Evolutionary conservation across 2,329 filamentous ascomycete species (phyloP), one percentile per base, ranked within the genome.

Genomic region (Ophioceras dolichostomum): DNA sequence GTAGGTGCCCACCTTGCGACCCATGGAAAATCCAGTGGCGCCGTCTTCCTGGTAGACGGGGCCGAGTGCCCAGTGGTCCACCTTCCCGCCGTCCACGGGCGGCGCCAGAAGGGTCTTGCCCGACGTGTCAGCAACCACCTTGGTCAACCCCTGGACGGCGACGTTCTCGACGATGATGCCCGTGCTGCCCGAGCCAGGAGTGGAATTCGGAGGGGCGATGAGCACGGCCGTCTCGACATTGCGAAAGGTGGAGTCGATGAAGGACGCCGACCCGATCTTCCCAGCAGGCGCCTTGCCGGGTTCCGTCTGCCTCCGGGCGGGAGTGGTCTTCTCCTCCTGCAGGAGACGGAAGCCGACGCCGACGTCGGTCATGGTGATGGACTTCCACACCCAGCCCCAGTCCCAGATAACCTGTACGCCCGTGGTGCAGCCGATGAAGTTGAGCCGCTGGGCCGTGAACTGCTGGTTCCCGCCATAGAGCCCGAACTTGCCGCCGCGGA

Each of bases 401-500:
- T 39, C 39, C 36, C 36, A 41, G n/a, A 35, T 21, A 2, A 39
- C 3, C 10, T 39, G 33, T 6, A 41, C 41, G 4, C 14, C 40
- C 0, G 28, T 39, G 3, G 19, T 16, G 22, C 39, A 39, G 19
- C 43, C 14, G 41, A 31, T 10, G 47, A 47, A 33, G 42, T 35
- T 14, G 34, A 41, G 19, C 36, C 43, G 48, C 3, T 7, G 24
- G 20, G 43, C 40, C 13, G 22, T 37, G 34, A 21, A 41, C 36
- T 40, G 42, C 28, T 40, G 38, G 47, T 37, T 54, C 33, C 42
- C 29, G 4, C 37, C 41, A 22, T 42, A 70, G 29, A 67, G 64
- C 36, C 74, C 75, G 36, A 70, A 61, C 7, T 61, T 56, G 31
- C 77, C 77, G 39, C 76, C 76, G 36, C 65, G 70, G 56, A 79